Base-by-base conservation (phyloP, 106 monocot species). In the Dendrobium huoshanense region DNA sequence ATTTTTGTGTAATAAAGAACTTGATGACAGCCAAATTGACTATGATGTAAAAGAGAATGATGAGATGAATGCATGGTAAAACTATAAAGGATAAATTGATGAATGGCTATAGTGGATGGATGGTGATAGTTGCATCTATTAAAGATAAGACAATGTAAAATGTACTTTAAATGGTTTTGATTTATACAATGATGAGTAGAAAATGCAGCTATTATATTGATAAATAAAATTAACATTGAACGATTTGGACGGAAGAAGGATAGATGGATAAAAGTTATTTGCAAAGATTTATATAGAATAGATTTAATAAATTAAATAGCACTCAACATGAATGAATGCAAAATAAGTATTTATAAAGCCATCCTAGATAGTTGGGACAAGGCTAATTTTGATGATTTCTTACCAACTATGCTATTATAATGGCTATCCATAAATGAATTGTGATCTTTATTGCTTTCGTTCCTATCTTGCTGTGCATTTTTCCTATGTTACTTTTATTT, bases 371-470 rank as follows among this genome's bases (percentile, higher is more conserved):
- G 51, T 51, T 51, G 15, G 15, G 1, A 13, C 15, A 51, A 51
- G 51, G 51, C 51, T 51, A 51, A 51, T 51, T 51, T 13, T 51
- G 13, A 51, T 51, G 15, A 51, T 16, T 51, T 51, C 51, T 51
- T 51, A 51, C 51, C 51, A 51, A 51, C 51, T 51, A 51, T 51
- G 51, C 51, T 51, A 51, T 51, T 51, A 15, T 15, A 51, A 51
- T 51, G 13, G 13, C 51, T 51, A 51, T 51, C 3, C 51, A 51
- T 51, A 13, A 51, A 51, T 51, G 10, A 29, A 15, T 70, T 70
- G 70, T 70, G 70, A 70, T 70, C 70, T 70, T 70, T 16, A 29
- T 70, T 13, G 29, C 33, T 70, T 70, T 70, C 13, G 25, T 65
- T 65, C 64, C 18, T 22, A 65, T 22, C 25, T 5, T 70, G 15